Percentiles rank a stretch among this genome's conserved stretches.
phyloP scores from a whole-genome alignment of 371 early-diverging fungal genomes.

The Lichtheimia ornata region DNA sequence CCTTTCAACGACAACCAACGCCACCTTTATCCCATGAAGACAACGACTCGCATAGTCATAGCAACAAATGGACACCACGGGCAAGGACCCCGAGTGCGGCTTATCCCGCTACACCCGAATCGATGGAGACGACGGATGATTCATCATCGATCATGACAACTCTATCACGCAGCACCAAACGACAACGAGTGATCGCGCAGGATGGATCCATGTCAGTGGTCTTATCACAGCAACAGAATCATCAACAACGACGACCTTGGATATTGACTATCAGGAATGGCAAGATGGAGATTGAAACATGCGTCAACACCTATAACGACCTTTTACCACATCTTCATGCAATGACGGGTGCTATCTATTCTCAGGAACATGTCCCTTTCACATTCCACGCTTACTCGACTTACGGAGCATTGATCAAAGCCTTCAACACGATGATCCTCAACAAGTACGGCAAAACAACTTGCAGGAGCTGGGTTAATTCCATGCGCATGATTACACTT shows the following conservation, averaged over 20 bases:
- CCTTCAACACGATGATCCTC: conserved; percentile 9
- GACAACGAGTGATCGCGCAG: conserved; percentile 9
- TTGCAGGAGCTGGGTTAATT: conserved; percentile 10
- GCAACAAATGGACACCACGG: too few species aligned
- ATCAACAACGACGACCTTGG: conserved; percentile 6
- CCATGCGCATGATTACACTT: conserved; percentile 4
- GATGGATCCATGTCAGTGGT: conserved; percentile 4
- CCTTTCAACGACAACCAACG: neutral
- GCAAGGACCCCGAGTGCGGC: too few species aligned
- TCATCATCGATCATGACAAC: neutral
- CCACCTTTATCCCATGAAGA: conserved; percentile 4
- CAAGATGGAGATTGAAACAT: conserved; percentile 10
- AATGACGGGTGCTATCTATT: conserved; percentile 5
- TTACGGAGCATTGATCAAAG: conserved; percentile 5
- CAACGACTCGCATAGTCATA: too few species aligned
- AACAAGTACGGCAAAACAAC: conserved; percentile 14
- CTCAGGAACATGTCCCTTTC: conserved; percentile 10
- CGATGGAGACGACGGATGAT: too few species aligned
- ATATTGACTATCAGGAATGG: conserved; percentile 8
- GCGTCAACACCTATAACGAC: conserved; percentile 9
- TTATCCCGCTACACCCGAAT: too few species aligned
- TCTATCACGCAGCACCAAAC: neutral
- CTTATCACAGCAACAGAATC: neutral
- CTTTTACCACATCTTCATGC: conserved; percentile 6
- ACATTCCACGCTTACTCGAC: conserved; percentile 6